Base-by-base conservation (phyloP, 192 early-diverging fungal species). In the Linnemannia hyalina region DNA sequence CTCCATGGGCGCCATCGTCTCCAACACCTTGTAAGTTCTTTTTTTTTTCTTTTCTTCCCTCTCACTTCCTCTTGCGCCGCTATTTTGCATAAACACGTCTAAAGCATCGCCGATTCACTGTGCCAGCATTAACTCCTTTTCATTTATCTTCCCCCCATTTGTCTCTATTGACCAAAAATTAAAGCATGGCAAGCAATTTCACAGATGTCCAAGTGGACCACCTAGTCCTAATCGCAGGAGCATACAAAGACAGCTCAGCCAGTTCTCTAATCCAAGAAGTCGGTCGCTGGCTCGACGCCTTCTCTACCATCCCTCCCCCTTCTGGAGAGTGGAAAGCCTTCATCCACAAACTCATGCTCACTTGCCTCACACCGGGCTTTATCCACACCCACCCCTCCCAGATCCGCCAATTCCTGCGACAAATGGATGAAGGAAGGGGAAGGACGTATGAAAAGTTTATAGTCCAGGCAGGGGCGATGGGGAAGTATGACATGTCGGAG, bases 1-100 rank as follows among this genome's bases (percentile, higher is more conserved):
- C 26, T 74, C 73, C 3, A 23, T 74, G 73, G 73, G 73, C 0
- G 46, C 73, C n/a, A 41, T 74, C 18, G 49, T 74, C 29, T 74
- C 73, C 7, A 46, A 74, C 11, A 41, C 41, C 22, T 74, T 74
- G 73, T 74, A 32, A 0, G 9, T 46, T 65, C 32, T 35, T 11
- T 32, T 32, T 65, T 15, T 7, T 2, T 32, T 26, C 0, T 35
- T 2, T 26, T n/a, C n/a, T 6, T 55, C 52, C 38, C 0, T 6
- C 6, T 38, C 38, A 3, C 3, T 40, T 40, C 35, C 35, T 44
- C 42, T 44, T 44, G 13, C 13, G 10, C 44, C 1, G 11, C 2
- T 46, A 15, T 0, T 3, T 46, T 46, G 13, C 3, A 46, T 13
- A 9, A 11, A 13, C 44, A 13, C 44, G 11, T 46, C 15, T 15